A percentile compares a stretch with the other conserved stretches of the same genome.
These are phyloP conservation scores for Fusarium paranaense DNA, from an alignment of 2,329 filamentous ascomycete genomes.

Conservation along the genomic window DNA sequence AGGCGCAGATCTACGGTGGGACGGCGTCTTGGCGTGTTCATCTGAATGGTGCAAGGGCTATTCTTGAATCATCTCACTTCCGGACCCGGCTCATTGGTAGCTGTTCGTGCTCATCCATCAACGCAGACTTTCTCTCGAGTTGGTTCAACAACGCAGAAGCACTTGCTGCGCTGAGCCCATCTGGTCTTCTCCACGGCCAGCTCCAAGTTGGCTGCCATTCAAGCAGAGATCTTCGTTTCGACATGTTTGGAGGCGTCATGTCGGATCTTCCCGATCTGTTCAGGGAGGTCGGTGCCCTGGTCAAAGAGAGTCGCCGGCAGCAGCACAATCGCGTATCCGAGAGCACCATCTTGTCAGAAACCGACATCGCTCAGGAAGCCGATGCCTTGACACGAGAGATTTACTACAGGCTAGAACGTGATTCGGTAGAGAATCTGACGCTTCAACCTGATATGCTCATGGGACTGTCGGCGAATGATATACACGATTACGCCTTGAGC, in stretches of 20 bases:
- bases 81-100: accelerated
- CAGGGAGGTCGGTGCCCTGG: slow-evolving; percentile 11
- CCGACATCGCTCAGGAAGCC: neutral
- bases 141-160: slow-evolving; percentile 35
- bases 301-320: neutral
- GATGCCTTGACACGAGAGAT: slow-evolving; percentile 1
- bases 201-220: neutral
- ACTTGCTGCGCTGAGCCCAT: slow-evolving; percentile 23
- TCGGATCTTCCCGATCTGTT: slow-evolving; percentile 29
- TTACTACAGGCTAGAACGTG: neutral
- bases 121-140: slow-evolving; percentile 12
- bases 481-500: slow-evolving; percentile 26
- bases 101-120: neutral
- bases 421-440: slow-evolving; percentile 4
- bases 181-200: neutral
- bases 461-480: slow-evolving; percentile 9
- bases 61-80: neutral
- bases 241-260: slow-evolving; percentile 27
- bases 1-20: slow-evolving; percentile 29
- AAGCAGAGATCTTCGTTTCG: neutral
- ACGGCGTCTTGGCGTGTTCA: slow-evolving; percentile 26
- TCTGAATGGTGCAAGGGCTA: slow-evolving; percentile 25
- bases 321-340: too few species aligned
- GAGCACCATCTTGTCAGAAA: neutral
- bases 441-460: neutral